These are phyloP conservation scores for Spergularia azorica DNA, from an alignment of 179 eudicot species.

Conservation along the genomic window DNA sequence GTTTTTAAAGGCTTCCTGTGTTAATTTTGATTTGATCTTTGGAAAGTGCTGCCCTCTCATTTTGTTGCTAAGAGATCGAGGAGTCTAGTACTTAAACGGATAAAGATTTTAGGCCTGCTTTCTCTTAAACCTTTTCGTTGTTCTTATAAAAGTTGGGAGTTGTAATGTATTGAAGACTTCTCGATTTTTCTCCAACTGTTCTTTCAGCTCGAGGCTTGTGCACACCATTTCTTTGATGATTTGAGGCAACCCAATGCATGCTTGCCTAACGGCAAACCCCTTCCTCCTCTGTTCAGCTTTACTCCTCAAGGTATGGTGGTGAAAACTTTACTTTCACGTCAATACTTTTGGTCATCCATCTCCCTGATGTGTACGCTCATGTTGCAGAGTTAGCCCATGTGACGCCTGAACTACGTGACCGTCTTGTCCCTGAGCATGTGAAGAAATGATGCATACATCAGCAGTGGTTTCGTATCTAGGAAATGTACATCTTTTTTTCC, in stretches of 20 bases:
- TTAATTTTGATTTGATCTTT: no score
- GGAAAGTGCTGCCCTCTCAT: not conserved
- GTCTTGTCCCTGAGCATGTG: slow-evolving; percentile 9
- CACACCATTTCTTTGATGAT: slow-evolving; percentile 88
- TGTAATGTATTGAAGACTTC: not conserved
- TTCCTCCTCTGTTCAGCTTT: slow-evolving; percentile 77
- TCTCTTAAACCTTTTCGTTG: not conserved
- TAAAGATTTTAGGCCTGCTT: not conserved
- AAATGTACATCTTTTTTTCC: slow-evolving; percentile 10
- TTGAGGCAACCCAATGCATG: slow-evolving; percentile 70
- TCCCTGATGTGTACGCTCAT: not conserved
- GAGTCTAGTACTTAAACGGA: not conserved
- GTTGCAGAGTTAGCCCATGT: slow-evolving; percentile 16
- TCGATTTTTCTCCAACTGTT: not conserved
- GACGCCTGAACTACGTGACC: slow-evolving; percentile 15
- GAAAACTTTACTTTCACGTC: not conserved
- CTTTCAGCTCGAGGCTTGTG: slow-evolving; percentile 91
- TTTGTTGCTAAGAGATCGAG: no score
- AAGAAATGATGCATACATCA: slow-evolving; percentile 1
- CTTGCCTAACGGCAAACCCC: slow-evolving; percentile 70
- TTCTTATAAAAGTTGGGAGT: not conserved
- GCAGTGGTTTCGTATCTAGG: slow-evolving; percentile 24
- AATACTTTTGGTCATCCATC: not conserved
- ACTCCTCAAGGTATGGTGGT: slow-evolving; percentile 62
- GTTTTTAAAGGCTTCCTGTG: not conserved